phyloP scores from a whole-genome alignment of 1,284 basidiomycete genomes.

The Sphaerobolus stellatus region DNA sequence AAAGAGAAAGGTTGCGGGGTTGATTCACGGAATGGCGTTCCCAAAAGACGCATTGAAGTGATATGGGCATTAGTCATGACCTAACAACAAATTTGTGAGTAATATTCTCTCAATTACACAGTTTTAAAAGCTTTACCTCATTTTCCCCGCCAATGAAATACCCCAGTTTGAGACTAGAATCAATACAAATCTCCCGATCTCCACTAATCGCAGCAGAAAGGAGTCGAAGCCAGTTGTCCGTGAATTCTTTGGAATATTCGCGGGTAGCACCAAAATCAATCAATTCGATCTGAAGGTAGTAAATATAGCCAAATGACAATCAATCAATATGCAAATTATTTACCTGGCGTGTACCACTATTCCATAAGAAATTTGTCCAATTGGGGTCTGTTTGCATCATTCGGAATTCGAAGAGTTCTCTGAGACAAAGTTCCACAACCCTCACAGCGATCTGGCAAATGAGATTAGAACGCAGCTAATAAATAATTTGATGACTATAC shows the following conservation, averaged over 20 bases:
- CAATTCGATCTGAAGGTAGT: slow-evolving; percentile 64
- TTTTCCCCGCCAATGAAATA: slow-evolving; percentile 92
- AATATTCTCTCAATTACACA: background rate
- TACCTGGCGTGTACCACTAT: slow-evolving; percentile 56
- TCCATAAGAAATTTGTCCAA: slow-evolving; percentile 97
- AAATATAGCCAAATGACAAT: background rate
- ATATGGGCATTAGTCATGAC: slow-evolving; percentile 89
- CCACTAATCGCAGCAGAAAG: slow-evolving; percentile 76
- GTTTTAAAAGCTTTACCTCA: slow-evolving; percentile 48
- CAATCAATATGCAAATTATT: background rate
- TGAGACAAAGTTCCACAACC: slow-evolving; percentile 84
- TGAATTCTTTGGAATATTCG: slow-evolving; percentile 84
- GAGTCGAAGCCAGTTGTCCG: slow-evolving; percentile 84
- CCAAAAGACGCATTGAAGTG: slow-evolving; percentile 79
- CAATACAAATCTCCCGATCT: slow-evolving; percentile 68
- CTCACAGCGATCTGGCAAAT: slow-evolving; percentile 72
- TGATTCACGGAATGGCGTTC: slow-evolving; percentile 70
- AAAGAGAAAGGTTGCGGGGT: slow-evolving; percentile 73
- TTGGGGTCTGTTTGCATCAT: slow-evolving; percentile 99
- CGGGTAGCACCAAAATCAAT: slow-evolving; percentile 97
- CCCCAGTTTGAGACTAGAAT: slow-evolving; percentile 78
- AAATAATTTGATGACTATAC: slow-evolving; percentile 42
- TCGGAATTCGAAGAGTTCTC: slow-evolving; percentile 88
- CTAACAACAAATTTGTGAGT: slow-evolving; percentile 38
- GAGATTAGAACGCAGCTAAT: slow-evolving; percentile 3